Evolutionary conservation across 345 rosid genomes (phyloP).

Genomic region (Citrus sp.): DNA sequence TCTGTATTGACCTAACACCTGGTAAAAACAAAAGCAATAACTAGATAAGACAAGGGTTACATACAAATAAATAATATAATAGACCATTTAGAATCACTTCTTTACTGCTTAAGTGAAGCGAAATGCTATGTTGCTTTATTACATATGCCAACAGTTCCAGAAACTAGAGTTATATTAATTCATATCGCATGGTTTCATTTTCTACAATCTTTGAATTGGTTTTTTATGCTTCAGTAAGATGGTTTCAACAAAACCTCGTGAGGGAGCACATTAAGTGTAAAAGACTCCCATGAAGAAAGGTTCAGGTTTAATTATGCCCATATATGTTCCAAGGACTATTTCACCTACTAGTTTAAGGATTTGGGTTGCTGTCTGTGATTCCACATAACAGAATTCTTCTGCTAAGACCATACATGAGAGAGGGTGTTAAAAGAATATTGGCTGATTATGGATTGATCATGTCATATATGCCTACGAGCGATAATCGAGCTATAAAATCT

Average conservation of each 20-base stretch:
- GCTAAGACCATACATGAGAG: not conserved
- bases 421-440: not conserved
- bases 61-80: conserved; percentile 1
- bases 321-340: not conserved
- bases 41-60: not conserved
- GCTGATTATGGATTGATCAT: not conserved
- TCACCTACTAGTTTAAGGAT: not conserved
- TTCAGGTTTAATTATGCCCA: not conserved
- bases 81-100: not conserved
- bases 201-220: not conserved
- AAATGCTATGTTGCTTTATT: not conserved
- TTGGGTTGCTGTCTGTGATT: not conserved
- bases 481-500: too few species aligned
- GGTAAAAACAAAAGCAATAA: conserved; percentile 8
- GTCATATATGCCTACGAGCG: not conserved
- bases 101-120: not conserved
- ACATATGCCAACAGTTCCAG: not conserved
- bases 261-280: not conserved
- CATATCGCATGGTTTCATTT: not conserved
- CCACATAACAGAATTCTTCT: not conserved
- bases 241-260: not conserved
- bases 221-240: not conserved
- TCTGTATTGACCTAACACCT: conserved; percentile 73
- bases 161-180: not conserved
- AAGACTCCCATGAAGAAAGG: not conserved